phyloP scores from a whole-genome alignment of 352 stramenopile genomes.

The Globisporangium lucens region DNA sequence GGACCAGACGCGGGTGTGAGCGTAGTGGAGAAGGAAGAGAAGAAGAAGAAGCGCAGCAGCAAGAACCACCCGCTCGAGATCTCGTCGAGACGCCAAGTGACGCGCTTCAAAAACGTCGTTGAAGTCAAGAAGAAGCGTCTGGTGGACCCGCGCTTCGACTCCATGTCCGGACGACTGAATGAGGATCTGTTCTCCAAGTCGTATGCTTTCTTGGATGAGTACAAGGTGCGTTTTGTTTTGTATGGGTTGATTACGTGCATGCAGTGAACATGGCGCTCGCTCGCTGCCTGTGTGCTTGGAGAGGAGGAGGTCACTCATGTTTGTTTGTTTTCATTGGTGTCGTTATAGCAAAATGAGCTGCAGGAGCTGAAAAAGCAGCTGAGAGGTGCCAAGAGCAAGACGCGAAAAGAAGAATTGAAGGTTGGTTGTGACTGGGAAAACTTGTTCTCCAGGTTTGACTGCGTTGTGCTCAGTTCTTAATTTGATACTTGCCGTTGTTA shows the following conservation, averaged over 20 bases:
- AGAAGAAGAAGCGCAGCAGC: conserved; percentile 47
- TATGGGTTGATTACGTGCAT: too few relatives aligned
- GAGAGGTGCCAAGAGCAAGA: conserved; percentile 59
- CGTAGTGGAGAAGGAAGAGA: conserved; percentile 4
- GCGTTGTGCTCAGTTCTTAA: not conserved
- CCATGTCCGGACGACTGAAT: conserved; percentile 79
- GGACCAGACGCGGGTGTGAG: conserved; percentile 8
- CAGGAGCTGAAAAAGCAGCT: conserved; percentile 82
- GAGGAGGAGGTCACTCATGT: too few relatives aligned
- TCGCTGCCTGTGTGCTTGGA: too few relatives aligned
- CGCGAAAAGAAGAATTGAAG: conserved; percentile 75
- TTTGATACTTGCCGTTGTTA: not conserved
- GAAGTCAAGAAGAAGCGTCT: conserved; percentile 71
- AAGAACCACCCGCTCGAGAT: conserved; percentile 88
- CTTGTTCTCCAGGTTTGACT: not conserved
- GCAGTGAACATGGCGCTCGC: too few relatives aligned
- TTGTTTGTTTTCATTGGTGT: too few relatives aligned
- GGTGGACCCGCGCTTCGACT: conserved; percentile 88
- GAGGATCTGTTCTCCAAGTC: conserved; percentile 86
- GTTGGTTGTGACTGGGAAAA: conserved; percentile 24
- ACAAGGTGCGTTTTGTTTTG: conserved; percentile 44
- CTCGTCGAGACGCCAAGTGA: conserved; percentile 79
- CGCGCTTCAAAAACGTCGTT: conserved; percentile 75
- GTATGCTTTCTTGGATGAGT: conserved; percentile 89
- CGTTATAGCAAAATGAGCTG: conserved; percentile 33